A percentile compares a stretch with the other conserved stretches of the same genome.
These are phyloP conservation scores for Backusella mclennaniae DNA, from an alignment of 192 early-diverging fungal species.

Conservation along the genomic window DNA sequence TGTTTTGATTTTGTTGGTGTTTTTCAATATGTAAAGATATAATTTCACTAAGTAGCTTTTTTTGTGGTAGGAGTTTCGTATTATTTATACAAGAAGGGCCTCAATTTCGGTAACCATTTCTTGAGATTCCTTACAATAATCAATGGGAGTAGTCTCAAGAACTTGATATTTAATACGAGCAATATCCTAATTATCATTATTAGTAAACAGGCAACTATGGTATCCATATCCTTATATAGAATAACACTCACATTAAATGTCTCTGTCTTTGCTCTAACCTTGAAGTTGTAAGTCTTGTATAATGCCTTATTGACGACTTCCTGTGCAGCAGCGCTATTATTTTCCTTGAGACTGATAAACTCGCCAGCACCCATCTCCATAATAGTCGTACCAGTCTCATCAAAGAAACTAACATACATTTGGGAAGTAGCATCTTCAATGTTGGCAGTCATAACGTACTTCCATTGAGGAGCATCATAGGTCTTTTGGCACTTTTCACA, in stretches of 20 bases:
- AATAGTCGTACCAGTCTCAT: slow-evolving; percentile 71
- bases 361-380: slow-evolving; percentile 73
- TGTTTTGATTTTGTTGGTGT: too few species aligned
- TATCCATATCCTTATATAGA: slow-evolving; percentile 4
- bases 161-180: slow-evolving; percentile 49
- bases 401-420: slow-evolving; percentile 82
- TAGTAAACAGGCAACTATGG: neutral
- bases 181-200: slow-evolving; percentile 44
- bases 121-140: slow-evolving; percentile 55
- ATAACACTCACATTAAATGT: slow-evolving; percentile 64
- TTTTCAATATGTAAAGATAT: too few species aligned
- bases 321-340: slow-evolving; percentile 16
- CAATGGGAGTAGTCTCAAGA: slow-evolving; percentile 47
- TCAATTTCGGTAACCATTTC: slow-evolving; percentile 32
- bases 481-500: slow-evolving; percentile 88
- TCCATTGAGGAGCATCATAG: slow-evolving; percentile 67
- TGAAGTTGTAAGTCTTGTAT: slow-evolving; percentile 73
- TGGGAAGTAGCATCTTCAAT: slow-evolving; percentile 79
- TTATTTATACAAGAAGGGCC: slow-evolving; percentile 5
- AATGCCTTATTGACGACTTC: slow-evolving; percentile 53
- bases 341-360: slow-evolving; percentile 57
- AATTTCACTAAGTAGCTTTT: too few species aligned
- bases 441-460: slow-evolving; percentile 72
- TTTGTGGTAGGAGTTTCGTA: neutral
- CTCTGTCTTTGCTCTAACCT: slow-evolving; percentile 79